These are phyloP conservation scores for Lippia alba DNA, from an alignment of 305 asterid genomes.

Conservation along the genomic window DNA sequence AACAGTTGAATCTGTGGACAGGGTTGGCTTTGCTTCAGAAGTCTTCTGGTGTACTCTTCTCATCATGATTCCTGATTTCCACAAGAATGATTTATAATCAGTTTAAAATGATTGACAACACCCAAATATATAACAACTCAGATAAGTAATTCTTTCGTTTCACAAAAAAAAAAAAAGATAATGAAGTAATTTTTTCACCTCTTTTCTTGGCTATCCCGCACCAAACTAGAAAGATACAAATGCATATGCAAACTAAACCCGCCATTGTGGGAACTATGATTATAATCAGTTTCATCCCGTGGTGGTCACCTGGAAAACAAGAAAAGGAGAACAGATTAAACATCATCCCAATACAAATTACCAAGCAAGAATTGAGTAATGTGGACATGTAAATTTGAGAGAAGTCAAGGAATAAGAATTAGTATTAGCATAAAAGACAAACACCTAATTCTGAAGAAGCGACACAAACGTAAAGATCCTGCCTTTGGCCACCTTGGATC, in stretches of 20 bases:
- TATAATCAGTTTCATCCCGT: conserved; percentile 35
- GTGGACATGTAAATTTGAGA: too few species aligned
- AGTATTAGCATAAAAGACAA: too few species aligned
- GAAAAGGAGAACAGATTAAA: too few species aligned
- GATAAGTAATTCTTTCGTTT: too few species aligned
- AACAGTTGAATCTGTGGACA: too few species aligned
- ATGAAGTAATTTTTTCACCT: conserved; percentile 44
- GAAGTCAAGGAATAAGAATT: too few species aligned
- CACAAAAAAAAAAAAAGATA: too few species aligned
- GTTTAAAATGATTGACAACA: background rate
- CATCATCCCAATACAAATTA: too few species aligned
- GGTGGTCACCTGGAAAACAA: conserved; percentile 37
- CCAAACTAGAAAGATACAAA: conserved; percentile 41
- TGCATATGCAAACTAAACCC: conserved; percentile 32
- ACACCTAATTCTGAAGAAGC: too few species aligned
- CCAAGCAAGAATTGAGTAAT: too few species aligned
- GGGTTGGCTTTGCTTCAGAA: too few species aligned
- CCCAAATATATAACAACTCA: background rate
- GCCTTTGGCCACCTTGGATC: conserved; percentile 31
- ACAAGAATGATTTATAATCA: background rate
- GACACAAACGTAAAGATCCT: conserved; percentile 59
- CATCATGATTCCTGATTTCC: conserved; percentile 27
- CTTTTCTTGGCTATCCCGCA: conserved; percentile 36
- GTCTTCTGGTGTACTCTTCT: conserved; percentile 4
- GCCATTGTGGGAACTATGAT: conserved; percentile 38